Evolutionary conservation across 2,329 filamentous ascomycete genomes (phyloP), one percentile per base, ranked within the genome.

Genomic region (Hypoxylon sp.): DNA sequence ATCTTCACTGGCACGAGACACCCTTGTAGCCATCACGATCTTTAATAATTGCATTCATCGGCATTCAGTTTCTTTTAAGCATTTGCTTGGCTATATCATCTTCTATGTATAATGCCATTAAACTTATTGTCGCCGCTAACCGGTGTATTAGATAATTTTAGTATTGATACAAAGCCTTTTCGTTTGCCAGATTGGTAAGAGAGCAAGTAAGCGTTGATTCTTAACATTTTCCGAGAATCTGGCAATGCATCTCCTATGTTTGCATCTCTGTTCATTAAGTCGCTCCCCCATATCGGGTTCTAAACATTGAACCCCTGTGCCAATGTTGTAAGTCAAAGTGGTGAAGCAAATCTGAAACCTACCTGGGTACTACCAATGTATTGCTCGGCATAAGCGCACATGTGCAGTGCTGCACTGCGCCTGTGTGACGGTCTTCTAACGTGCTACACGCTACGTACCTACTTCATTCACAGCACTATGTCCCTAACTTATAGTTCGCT

Each of bases 301-400:
- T 25, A 25, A 25, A 49, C 5, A 23, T 25, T 49, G 13, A 19
- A 25, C 21, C 34, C 38, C 23, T 59, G 23, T 36, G 19, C 14
- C 50, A 14, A 34, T 32, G 23, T n/a, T 43, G 28, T 59, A 43
- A 43, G 28, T 34, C 23, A 30, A 53, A 56, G 49, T 53, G 14
- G 36, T 82, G 80, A 82, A 79, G 80, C 80, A 82, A 73, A 76
- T 73, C 77, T 82, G 80, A 82, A 82, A 82, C 80, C 63, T 55
- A 63, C n/a, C n/a, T n/a, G n/a, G n/a, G n/a, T n/a, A n/a, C 66
- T 56, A 67, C 63, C 45, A 68, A 60, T 46, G 50, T 32, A 25
- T 57, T 49, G 32, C 28, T 63, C 38, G 2, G 36, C 46, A 53
- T 32, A 38, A 59, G 53, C n/a, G 21, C 38, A 32, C 23, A n/a